Base-by-base conservation (phyloP, 352 stramenopile species). In the Globisporangium polare region DNA sequence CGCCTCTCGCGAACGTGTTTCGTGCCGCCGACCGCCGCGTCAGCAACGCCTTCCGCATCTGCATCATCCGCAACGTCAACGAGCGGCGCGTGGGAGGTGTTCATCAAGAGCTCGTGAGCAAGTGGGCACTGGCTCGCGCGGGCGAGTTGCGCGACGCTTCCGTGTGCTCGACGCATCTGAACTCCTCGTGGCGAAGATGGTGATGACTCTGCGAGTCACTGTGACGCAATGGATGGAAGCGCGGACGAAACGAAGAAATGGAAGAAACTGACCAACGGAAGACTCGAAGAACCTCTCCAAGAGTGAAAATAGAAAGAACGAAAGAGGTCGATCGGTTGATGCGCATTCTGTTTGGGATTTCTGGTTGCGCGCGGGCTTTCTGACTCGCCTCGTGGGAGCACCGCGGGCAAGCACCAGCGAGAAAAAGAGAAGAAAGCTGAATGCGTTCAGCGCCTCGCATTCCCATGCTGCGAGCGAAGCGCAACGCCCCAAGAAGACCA, bases 1-100 rank as follows among this genome's bases (percentile, higher is more conserved):
- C 58, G 69, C n/a, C 10, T 63, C 53, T 85, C 83, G 52, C 67
- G 66, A 53, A 88, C 80, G 65, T 90, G 78, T 67, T 92, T 86
- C 58, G 27, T 89, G 47, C 73, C 75, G 59, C 43, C 62, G 49
- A 53, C 42, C 24, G 39, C 39, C 39, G 6, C 47, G 47, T 35
- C 24, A 10, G 45, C 45, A 33, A 45, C 39, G 39, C 22, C 37
- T 18, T 27, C 42, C 9, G 22, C 26, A 27, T 18, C 20, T 18
- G 22, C 33, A 22, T 17, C 35, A 20, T 33, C 29, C 4, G 27
- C 55, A 39, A 42, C 55, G 37, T 22, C 50, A 31, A 45, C 20
- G 10, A 24, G 42, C 39, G 37, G 27, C 26, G 65, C 61, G 9
- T 75, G 68, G 68, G 72, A 78, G 49, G 56, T 76, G 51, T 58